These are phyloP conservation scores for Penicillium sp. DNA, from an alignment of 2,329 filamentous ascomycete species.

Conservation along the genomic window DNA sequence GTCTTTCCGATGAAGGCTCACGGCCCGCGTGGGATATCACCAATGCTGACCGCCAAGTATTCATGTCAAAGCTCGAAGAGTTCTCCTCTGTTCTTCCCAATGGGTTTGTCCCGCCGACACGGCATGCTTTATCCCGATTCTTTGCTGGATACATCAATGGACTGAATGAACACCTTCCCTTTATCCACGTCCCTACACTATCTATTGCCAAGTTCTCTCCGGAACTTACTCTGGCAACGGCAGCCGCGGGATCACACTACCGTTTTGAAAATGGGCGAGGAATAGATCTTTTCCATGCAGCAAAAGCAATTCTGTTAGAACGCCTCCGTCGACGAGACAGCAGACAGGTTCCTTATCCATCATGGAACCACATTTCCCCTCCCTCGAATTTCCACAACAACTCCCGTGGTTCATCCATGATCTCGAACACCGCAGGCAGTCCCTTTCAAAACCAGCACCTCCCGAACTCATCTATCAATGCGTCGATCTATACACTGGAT, in stretches of 20 bases:
- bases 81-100: conserved; percentile 45
- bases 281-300: conserved; percentile 54
- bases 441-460: conserved; percentile 41
- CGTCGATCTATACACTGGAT: conserved; percentile 33
- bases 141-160: conserved; percentile 51
- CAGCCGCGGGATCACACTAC: conserved; percentile 48
- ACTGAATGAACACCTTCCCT: conserved; percentile 49
- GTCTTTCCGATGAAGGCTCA: conserved; percentile 40
- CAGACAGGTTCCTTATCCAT: conserved; percentile 38
- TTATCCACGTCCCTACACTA: conserved; percentile 48
- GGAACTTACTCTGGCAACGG: conserved; percentile 49
- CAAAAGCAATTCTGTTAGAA: conserved; percentile 51
- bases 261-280: conserved; percentile 48
- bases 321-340: conserved; percentile 49
- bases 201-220: conserved; percentile 43
- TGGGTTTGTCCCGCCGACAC: conserved; percentile 46
- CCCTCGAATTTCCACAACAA: conserved; percentile 35
- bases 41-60: conserved; percentile 43
- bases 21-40: conserved; percentile 46
- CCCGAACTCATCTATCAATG: conserved; percentile 27
- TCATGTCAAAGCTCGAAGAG: conserved; percentile 43
- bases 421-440: conserved; percentile 41
- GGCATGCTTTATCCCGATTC: conserved; percentile 46
- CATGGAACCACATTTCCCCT: conserved; percentile 41
- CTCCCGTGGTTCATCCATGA: conserved; percentile 39